Base-by-base conservation (phyloP, 2,329 filamentous ascomycete genomes). In the Fusarium tuaranense region DNA sequence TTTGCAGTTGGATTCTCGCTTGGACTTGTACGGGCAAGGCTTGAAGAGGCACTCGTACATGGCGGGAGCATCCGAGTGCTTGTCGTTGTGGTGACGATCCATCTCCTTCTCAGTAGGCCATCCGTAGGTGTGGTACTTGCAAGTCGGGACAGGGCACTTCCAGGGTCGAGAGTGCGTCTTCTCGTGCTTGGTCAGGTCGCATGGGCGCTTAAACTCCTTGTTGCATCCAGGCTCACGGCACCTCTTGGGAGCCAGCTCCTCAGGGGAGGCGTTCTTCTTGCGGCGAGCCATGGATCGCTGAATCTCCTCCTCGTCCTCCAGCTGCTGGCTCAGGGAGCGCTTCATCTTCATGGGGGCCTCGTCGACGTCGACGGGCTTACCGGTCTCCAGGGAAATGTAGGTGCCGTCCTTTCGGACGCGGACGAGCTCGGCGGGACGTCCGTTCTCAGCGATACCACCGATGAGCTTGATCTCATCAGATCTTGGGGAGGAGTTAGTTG, bases 21-120 rank as follows among this genome's bases (percentile, higher is more conserved):
- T 98, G 13, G 95, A 98, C 80, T 95, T 93, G 86, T 98, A 98
- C 1, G 94, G 92, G 88, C 97, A 98, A 27, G 93, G 93, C 78
- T 91, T 88, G 84, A 90, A 98, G 58, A 91, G 85, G 85, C 97
- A 99, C 85, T 94, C 92, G 83, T 92, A 98, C 86, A 97, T 92
- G 51, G 91, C 88, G 6, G 97, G 95, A 38, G 92, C 88, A 63
- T 90, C 85, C 20, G 94, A 95, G 86, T 99, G 97, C 86, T 97
- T 98, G 87, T 99, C 97, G 82, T 98, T 98, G 84, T 95, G 90
- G 83, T 99, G 97, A 63, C 97, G 94, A 78, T 98, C 95, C 84
- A 95, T 94, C 85, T 98, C 97, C 86, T 99, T 98, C 85, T 98
- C 95, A 0, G 97, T 98, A 6, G 97, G 96, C 94, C 96, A 98